Evolutionary conservation across 192 early-diverging fungal genomes (phyloP).

Genomic region (Neocallimastix lanati): DNA sequence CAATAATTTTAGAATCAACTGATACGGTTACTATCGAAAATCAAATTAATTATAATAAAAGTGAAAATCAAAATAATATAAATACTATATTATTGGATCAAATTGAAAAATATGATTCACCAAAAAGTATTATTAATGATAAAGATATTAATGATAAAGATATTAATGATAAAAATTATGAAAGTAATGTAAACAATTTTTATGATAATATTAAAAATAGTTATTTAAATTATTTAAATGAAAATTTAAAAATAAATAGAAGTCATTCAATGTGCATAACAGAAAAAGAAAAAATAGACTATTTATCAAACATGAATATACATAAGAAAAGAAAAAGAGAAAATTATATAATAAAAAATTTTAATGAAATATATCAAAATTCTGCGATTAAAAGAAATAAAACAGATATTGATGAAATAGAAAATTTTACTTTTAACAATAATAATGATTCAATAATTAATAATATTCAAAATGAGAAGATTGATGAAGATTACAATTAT

Average conservation of each 20-base stretch:
- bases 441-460: not conserved
- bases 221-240: too few relatives aligned
- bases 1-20: not conserved
- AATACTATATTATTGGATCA: not conserved
- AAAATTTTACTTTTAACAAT: not conserved
- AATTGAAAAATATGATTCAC: not conserved
- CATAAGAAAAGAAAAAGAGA: not conserved
- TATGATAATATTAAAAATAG: too few relatives aligned
- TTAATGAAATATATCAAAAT: not conserved
- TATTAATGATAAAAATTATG: not conserved
- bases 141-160: not conserved
- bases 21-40: not conserved
- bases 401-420: not conserved
- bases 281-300: not conserved
- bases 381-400: not conserved
- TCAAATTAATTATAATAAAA: not conserved
- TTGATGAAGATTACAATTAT: too few relatives aligned
- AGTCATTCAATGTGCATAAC: not conserved
- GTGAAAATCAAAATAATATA: not conserved
- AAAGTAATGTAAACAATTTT: too few relatives aligned
- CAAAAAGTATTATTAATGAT: not conserved
- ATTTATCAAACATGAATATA: not conserved
- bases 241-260: not conserved
- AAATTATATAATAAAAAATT: not conserved
- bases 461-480: not conserved